These are phyloP conservation scores for Moelleriella libera DNA, from an alignment of 2,329 filamentous ascomycete species.

Conservation along the genomic window DNA sequence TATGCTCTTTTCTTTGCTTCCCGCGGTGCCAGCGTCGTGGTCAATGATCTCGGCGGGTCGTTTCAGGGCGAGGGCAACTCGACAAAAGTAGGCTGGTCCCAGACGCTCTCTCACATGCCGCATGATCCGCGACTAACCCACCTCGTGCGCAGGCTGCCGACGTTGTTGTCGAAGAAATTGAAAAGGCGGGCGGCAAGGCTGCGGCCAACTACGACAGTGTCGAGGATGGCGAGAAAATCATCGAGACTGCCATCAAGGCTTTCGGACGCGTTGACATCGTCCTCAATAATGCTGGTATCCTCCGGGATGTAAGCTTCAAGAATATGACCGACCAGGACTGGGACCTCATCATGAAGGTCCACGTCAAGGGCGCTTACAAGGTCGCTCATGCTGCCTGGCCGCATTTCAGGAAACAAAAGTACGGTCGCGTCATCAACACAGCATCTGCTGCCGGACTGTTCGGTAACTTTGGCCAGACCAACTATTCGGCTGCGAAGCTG, in stretches of 20 bases:
- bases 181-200: conserved; percentile 79
- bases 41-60: conserved; percentile 88
- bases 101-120: not conserved
- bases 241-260: conserved; percentile 69
- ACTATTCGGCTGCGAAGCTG: conserved; percentile 95
- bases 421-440: conserved; percentile 90
- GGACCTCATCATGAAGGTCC: conserved; percentile 88
- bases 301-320: conserved; percentile 93
- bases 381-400: conserved; percentile 91
- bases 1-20: conserved; percentile 86
- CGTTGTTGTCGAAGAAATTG: conserved; percentile 72
- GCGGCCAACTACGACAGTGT: conserved; percentile 96
- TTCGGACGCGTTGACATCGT: conserved; percentile 87
- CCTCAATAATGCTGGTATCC: conserved; percentile 95
- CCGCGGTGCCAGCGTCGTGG: conserved; percentile 84
- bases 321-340: conserved; percentile 97
- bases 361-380: conserved; percentile 91
- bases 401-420: conserved; percentile 97
- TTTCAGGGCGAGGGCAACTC: conserved; percentile 87
- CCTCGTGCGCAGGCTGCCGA: conserved; percentile 52
- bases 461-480: conserved; percentile 88
- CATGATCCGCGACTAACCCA: not conserved
- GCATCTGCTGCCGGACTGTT: conserved; percentile 92
- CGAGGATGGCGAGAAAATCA: conserved; percentile 86
- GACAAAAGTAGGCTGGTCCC: conserved; percentile 48